Evolutionary conservation across 164 flowering plant species (phyloP).

Genomic region (Macadamia tetraphylla): DNA sequence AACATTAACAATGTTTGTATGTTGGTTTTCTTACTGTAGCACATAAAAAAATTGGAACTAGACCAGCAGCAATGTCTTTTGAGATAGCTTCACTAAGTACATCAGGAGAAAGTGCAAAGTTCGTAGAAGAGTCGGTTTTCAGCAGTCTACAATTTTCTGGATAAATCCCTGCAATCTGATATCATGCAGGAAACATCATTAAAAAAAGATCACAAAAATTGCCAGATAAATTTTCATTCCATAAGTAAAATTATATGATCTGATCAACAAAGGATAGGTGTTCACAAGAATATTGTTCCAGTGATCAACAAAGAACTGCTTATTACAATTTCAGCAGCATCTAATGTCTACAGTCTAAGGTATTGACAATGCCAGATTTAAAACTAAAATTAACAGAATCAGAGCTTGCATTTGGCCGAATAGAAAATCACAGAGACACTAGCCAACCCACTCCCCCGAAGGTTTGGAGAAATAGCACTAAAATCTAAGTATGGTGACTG

Average conservation of each 20-base stretch:
- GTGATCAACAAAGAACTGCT: too few relatives aligned
- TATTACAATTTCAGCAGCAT: too few relatives aligned
- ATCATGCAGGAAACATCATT: constrained; percentile 1
- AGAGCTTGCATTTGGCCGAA: too few relatives aligned
- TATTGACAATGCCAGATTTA: too few relatives aligned
- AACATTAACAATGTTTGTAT: too few relatives aligned
- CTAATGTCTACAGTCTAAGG: too few relatives aligned
- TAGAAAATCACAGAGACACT: too few relatives aligned
- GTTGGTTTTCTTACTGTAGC: constrained; percentile 52
- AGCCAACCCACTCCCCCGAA: too few relatives aligned
- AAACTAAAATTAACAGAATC: too few relatives aligned
- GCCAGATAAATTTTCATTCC: neutral
- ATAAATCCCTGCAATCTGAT: constrained; percentile 78
- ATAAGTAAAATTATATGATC: neutral
- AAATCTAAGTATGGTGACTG: too few relatives aligned
- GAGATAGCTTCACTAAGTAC: constrained; percentile 46
- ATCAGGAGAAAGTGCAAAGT: constrained; percentile 52
- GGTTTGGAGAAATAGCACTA: too few relatives aligned
- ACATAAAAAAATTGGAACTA: constrained; percentile 73
- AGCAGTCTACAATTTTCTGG: constrained; percentile 56
- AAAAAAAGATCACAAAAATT: neutral
- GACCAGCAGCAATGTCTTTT: constrained; percentile 52
- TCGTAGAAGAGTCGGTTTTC: constrained; percentile 54
- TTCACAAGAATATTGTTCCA: too few relatives aligned
- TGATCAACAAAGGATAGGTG: neutral